These are phyloP conservation scores for Lachancea sp. DNA, from an alignment of 805 yeast species.

Conservation along the genomic window DNA sequence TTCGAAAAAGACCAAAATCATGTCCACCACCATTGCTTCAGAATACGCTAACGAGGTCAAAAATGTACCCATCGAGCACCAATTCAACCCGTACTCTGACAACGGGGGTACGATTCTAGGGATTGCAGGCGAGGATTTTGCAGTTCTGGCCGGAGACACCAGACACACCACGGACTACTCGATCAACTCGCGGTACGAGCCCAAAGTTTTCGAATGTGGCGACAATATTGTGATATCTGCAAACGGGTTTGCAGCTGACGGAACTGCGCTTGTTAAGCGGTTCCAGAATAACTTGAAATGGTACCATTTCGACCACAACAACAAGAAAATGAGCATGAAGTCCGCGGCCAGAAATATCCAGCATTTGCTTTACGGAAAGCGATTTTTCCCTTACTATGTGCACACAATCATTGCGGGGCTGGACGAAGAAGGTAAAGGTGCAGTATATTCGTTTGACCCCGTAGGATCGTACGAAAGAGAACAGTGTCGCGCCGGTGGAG, in stretches of 20 bases:
- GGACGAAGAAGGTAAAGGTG: conserved; percentile 81
- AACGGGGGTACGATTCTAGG: conserved; percentile 97
- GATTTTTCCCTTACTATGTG: conserved; percentile 95
- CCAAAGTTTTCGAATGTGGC: conserved; percentile 83
- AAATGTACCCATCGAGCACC: conserved; percentile 73
- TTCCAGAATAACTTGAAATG: conserved; percentile 65
- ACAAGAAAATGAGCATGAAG: conserved; percentile 54
- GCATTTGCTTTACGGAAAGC: conserved; percentile 82
- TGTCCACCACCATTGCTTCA: conserved; percentile 47
- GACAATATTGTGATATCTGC: conserved; percentile 84
- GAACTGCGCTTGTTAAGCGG: conserved; percentile 71
- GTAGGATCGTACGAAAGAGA: conserved; percentile 97
- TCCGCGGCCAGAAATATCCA: conserved; percentile 89
- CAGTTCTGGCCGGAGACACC: conserved; percentile 97
- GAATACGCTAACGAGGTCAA: conserved; percentile 55
- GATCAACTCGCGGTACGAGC: conserved; percentile 87
- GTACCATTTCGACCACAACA: conserved; percentile 86
- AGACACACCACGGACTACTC: conserved; percentile 91
- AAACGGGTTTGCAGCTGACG: conserved; percentile 96
- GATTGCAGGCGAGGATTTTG: conserved; percentile 96
- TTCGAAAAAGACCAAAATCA: background rate
- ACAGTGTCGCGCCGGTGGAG: conserved; percentile 97
- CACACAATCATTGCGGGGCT: conserved; percentile 92
- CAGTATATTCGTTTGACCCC: conserved; percentile 94
- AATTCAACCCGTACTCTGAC: conserved; percentile 88